Evolutionary conservation across 164 flowering plant genomes (phyloP).

Genomic region (Cinnamomum micranthum): DNA sequence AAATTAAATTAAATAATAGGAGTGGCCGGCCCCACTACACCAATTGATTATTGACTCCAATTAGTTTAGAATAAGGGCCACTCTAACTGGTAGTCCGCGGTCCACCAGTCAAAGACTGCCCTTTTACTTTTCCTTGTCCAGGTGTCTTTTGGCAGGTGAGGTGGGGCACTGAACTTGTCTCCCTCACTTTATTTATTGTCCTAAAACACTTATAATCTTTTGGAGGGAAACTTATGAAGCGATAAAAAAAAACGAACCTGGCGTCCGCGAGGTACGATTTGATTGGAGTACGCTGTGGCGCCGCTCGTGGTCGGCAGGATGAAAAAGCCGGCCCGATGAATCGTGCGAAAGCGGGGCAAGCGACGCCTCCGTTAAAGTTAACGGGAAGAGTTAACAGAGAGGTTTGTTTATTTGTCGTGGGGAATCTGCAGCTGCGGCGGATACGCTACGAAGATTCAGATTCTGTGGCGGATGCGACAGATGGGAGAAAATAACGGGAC

Average conservation of each 20-base stretch:
- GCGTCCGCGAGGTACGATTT: constrained; percentile 12
- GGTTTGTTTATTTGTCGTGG: neutral
- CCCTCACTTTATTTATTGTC: neutral
- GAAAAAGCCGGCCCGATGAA: constrained; percentile 4
- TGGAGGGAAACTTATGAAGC: constrained; percentile 2
- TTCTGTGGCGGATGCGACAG: constrained; percentile 10
- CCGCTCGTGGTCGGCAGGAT: constrained; percentile 10
- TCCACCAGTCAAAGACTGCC: too few relatives aligned
- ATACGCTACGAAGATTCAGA: constrained; percentile 14
- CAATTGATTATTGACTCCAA: too few relatives aligned
- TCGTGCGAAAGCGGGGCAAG: neutral
- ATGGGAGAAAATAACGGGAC: neutral
- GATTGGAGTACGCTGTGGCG: neutral
- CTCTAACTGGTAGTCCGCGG: too few relatives aligned
- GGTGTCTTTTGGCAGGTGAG: too few relatives aligned
- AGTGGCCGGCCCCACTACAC: too few relatives aligned
- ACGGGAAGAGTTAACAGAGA: neutral
- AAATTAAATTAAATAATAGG: too few relatives aligned
- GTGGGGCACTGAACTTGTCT: neutral
- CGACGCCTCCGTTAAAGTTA: neutral
- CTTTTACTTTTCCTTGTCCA: too few relatives aligned
- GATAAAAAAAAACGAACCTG: neutral
- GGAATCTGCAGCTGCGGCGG: neutral
- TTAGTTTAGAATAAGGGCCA: too few relatives aligned
- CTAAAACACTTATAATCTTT: neutral